Percentiles rank a stretch among this genome's conserved stretches.
phyloP scores from a whole-genome alignment of 2,329 filamentous ascomycete species.

The Phialophora chinensis region DNA sequence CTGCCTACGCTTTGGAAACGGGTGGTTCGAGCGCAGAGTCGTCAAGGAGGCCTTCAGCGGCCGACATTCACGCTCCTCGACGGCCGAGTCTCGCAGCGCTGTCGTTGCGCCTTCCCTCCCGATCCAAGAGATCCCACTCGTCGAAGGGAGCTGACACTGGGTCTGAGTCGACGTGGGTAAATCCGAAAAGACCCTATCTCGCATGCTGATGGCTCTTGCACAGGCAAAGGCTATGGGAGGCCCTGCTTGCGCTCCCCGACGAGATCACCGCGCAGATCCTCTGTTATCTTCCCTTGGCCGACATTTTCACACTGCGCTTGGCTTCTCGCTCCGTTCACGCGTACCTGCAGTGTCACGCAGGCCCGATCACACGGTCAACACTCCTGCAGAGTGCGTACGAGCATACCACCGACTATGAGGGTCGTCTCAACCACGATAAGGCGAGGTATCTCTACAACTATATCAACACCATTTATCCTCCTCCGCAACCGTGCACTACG shows the following conservation, averaged over 20 bases:
- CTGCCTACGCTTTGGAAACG: conserved; percentile 18
- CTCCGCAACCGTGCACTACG: conserved; percentile 24
- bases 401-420: conserved; percentile 9
- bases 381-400: conserved; percentile 24
- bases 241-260: conserved; percentile 31
- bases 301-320: conserved; percentile 29
- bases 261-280: conserved; percentile 34
- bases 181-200: neutral
- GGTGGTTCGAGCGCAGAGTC: conserved; percentile 28
- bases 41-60: conserved; percentile 25
- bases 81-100: conserved; percentile 28
- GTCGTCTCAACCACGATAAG: conserved; percentile 10
- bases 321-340: conserved; percentile 25
- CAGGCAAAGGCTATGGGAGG: conserved; percentile 32
- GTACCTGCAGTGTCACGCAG: conserved; percentile 24
- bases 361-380: conserved; percentile 23
- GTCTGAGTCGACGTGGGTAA: conserved; percentile 28
- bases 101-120: conserved; percentile 22
- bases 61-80: conserved; percentile 21
- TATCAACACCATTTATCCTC: conserved; percentile 31
- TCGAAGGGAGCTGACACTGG: conserved; percentile 6
- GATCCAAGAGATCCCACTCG: conserved; percentile 27
- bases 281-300: conserved; percentile 25
- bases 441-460: conserved; percentile 26
- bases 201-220: neutral